Conservation (phyloP, 202 grass and related monocot species). For the Schoenoplectus tabernaemontani region DNA sequence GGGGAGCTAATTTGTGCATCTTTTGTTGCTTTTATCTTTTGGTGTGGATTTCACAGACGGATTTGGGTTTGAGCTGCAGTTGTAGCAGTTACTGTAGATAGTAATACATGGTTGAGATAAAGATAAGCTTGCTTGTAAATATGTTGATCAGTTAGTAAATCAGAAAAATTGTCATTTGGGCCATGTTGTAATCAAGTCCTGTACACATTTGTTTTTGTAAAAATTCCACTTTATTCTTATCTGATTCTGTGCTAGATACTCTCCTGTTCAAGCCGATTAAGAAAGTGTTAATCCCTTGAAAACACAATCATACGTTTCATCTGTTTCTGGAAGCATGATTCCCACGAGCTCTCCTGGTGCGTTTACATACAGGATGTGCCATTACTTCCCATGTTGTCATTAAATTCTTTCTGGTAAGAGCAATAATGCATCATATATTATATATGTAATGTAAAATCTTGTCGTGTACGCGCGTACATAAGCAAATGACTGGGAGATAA, state of each 20-base stretch:
- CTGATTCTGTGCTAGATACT: neutral
- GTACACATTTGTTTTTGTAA: neutral
- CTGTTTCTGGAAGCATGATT: neutral
- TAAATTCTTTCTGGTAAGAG: neutral
- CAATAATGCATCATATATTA: neutral
- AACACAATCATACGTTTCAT: neutral
- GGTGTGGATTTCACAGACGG: slow-evolving; percentile 58
- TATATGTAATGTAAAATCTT: neutral
- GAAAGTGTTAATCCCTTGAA: neutral
- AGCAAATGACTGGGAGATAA: neutral
- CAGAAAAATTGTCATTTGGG: neutral
- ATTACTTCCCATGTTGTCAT: neutral
- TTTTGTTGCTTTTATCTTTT: slow-evolving; percentile 43
- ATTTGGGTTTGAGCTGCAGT: slow-evolving; percentile 42
- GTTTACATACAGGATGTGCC: neutral
- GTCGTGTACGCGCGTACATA: neutral
- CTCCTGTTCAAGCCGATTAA: neutral
- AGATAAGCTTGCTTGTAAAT: slow-evolving; percentile 66
- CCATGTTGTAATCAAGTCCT: neutral
- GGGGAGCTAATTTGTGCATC: slow-evolving; percentile 43
- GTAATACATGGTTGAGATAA: slow-evolving; percentile 46
- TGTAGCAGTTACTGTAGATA: slow-evolving; percentile 58
- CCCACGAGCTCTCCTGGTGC: neutral
- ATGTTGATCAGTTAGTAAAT: slow-evolving; percentile 28
- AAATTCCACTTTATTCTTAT: neutral